Evolutionary conservation across 257 asterid genomes (phyloP).

Genomic region (Cynanchum wilfordii): DNA sequence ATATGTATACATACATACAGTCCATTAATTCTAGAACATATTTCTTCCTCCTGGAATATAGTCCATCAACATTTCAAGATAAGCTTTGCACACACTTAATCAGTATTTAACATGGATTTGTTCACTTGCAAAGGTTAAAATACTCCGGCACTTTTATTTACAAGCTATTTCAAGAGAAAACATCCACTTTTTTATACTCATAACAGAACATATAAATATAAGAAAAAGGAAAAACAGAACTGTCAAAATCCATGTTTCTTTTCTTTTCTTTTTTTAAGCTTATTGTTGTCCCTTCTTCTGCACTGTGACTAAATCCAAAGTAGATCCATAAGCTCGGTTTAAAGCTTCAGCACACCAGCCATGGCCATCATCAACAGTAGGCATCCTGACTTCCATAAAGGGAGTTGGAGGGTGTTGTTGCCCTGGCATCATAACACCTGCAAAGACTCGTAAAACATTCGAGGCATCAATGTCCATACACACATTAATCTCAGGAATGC

Average conservation of each 20-base stretch:
- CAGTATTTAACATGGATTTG: not conserved
- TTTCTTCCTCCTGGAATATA: not conserved
- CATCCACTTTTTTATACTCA: not conserved
- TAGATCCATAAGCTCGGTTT: slow-evolving; percentile 47
- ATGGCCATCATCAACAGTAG: slow-evolving; percentile 76
- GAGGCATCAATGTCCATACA: slow-evolving; percentile 73
- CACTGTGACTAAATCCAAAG: slow-evolving; percentile 53
- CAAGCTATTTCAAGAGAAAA: not conserved
- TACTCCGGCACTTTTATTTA: not conserved
- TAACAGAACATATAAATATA: not conserved
- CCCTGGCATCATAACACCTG: slow-evolving; percentile 54
- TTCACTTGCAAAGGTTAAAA: not conserved
- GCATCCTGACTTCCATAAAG: slow-evolving; percentile 80
- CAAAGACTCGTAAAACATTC: slow-evolving; percentile 50
- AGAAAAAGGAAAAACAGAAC: not conserved
- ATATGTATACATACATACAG: not conserved
- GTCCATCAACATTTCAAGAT: not conserved
- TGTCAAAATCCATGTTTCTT: not conserved
- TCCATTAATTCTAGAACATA: not conserved
- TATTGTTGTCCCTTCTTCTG: slow-evolving; percentile 43
- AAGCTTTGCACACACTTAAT: not conserved
- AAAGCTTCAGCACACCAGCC: slow-evolving; percentile 89
- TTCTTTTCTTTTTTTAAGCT: not conserved
- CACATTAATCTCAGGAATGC: slow-evolving; percentile 67
- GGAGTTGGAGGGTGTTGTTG: slow-evolving; percentile 36